A percentile compares a stretch with the other conserved stretches of the same genome.
These are phyloP conservation scores for Hygrophila difformis DNA, from an alignment of 257 asterid genomes.

Conservation along the genomic window DNA sequence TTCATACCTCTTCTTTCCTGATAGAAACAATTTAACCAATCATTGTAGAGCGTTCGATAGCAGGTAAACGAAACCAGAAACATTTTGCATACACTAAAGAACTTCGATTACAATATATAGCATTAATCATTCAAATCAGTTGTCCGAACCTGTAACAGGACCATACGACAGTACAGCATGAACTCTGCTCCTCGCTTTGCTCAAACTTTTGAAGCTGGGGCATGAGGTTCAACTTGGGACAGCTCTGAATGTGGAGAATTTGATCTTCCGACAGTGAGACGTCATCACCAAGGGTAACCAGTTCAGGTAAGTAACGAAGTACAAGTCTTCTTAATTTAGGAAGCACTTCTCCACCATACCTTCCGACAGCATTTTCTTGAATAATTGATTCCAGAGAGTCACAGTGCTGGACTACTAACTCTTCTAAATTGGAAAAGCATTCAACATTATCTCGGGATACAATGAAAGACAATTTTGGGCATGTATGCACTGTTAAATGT, in stretches of 20 bases:
- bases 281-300: constrained; percentile 10
- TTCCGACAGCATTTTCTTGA: background rate
- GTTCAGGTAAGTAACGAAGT: constrained; percentile 14
- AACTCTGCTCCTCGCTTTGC: background rate
- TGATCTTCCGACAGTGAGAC: background rate
- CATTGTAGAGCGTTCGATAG: no score
- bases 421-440: constrained; percentile 15
- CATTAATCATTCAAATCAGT: no score
- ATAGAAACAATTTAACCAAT: no score
- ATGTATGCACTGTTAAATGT: constrained; percentile 5
- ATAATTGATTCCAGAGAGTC: constrained; percentile 8
- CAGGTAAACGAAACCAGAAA: no score
- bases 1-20: no score
- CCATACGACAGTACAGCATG: no score
- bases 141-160: no score
- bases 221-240: background rate
- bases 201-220: background rate
- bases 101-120: no score
- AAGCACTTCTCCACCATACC: constrained; percentile 1
- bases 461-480: no score
- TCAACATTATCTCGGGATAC: no score
- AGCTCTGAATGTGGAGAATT: background rate
- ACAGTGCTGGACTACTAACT: constrained; percentile 17
- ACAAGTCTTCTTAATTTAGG: constrained; percentile 6
- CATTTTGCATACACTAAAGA: no score